Base-by-base conservation (phyloP, 1,139 yeast genomes). In the Magnusiomyces ingens region DNA sequence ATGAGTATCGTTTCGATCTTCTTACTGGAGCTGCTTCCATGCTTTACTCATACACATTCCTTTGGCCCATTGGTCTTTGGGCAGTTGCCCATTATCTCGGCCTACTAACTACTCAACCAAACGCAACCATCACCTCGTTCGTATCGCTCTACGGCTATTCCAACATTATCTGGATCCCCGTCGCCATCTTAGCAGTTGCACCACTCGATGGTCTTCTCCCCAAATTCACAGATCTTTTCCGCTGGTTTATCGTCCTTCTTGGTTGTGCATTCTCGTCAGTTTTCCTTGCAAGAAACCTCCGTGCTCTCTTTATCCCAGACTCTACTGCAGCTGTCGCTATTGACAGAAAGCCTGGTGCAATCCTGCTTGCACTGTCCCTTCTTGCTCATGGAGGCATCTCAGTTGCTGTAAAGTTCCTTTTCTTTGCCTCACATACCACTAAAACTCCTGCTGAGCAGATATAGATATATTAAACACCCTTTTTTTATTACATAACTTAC, bases 101-200 rank as follows among this genome's bases (percentile, higher is more conserved):
- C 52, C 66, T 72, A 50, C 60, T 73, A 54, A 51, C 65, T 55
- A 49, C 59, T 45, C 46, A 64, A 56, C 70, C 71, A 2, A 51
- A 64, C 11, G 62, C 67, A 12, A 64, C 71, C 64, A 74, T 71
- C 55, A 70, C 53, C 62, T 77, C 67, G 68, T 72, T 68, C 66
- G 75, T 68, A 63, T 81, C 90, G 8, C 77, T 87, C 47, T 88
- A 84, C 67, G 94, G 95, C 3, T 88, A 88, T 67, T 78, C 95
- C 38, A 85, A 85, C 63, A 73, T 84, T 8, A 76, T 84, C 54
- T 88, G 95, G 95, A 73, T 84, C 29, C 94, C 94, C 1, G 84
- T 86, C 37, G 84, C 93, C 1, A 64, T 84, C 3, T 67, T 84
- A 41, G 80, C 72, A 41, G 74, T 75, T 35, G 62, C 75, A 17